A percentile compares a stretch with the other conserved stretches of the same genome.
Evolutionary conservation across 192 early-diverging fungal species (phyloP).

Genomic region (Lobulomyces angularis): DNA sequence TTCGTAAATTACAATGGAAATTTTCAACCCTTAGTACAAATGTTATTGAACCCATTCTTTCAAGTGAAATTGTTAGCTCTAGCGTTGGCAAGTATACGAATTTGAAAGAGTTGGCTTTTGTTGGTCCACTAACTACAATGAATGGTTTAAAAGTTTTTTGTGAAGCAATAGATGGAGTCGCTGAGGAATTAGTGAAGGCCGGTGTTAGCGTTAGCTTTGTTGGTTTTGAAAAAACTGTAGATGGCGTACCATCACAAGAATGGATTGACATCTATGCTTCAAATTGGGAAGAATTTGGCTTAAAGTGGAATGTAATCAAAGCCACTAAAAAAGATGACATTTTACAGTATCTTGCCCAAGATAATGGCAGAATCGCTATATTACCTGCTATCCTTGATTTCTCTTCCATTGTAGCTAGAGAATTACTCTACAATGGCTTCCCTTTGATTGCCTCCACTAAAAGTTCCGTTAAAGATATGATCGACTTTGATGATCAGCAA

Average conservation of each 20-base stretch:
- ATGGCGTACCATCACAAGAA: conserved; percentile 20
- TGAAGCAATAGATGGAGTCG: conserved; percentile 20
- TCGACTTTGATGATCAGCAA: conserved; percentile 9
- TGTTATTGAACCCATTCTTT: too few relatives aligned
- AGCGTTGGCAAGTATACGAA: neutral
- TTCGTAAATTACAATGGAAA: conserved; percentile 9
- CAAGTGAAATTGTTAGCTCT: too few relatives aligned
- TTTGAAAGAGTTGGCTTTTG: conserved; percentile 22
- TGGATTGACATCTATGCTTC: conserved; percentile 18
- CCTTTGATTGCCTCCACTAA: conserved; percentile 10
- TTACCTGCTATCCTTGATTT: conserved; percentile 15
- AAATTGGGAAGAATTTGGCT: conserved; percentile 18
- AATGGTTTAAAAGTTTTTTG: conserved; percentile 23
- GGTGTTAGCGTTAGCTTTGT: conserved; percentile 17
- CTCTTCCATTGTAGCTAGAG: conserved; percentile 9
- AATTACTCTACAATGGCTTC: conserved; percentile 7
- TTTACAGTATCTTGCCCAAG: conserved; percentile 4
- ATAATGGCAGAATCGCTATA: conserved; percentile 10
- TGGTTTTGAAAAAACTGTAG: conserved; percentile 6
- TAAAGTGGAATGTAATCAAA: conserved; percentile 10
- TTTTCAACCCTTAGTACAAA: conserved; percentile 8
- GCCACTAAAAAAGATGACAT: conserved; percentile 6
- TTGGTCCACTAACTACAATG: conserved; percentile 14
- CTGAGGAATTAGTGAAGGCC: neutral
- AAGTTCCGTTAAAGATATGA: conserved; percentile 13